Percentiles rank a stretch among this genome's conserved stretches.
Evolutionary conservation across 257 asterid species (phyloP).

Genomic region (Verbena officinalis): DNA sequence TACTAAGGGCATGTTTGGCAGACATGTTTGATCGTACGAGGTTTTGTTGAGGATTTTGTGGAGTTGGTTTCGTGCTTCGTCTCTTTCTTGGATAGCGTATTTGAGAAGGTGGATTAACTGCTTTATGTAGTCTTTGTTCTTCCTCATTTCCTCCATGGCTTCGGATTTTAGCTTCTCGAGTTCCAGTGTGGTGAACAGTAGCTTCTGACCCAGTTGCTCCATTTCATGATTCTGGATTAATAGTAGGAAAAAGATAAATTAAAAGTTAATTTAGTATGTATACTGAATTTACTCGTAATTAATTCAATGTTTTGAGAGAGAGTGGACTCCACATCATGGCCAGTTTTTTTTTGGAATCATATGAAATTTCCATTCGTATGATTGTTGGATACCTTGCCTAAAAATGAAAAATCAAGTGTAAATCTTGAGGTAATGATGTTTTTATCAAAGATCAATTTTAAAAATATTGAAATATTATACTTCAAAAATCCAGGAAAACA

Average conservation of each 20-base stretch:
- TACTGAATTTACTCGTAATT: too few relatives aligned
- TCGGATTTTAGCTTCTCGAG: constrained; percentile 49
- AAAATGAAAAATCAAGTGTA: not conserved
- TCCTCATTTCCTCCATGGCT: constrained; percentile 44
- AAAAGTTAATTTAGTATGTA: too few relatives aligned
- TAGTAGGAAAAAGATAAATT: not conserved
- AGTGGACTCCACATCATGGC: not conserved
- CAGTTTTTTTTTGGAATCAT: constrained; percentile 5
- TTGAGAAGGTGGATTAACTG: constrained; percentile 46
- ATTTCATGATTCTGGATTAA: constrained; percentile 39
- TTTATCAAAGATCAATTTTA: too few relatives aligned
- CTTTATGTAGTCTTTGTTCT: constrained; percentile 43
- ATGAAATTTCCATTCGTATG: not conserved
- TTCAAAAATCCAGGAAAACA: not conserved
- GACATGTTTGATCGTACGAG: not conserved
- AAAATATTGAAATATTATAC: not conserved
- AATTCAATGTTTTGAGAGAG: not conserved
- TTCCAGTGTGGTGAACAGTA: constrained; percentile 48
- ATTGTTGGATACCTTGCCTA: constrained; percentile 18
- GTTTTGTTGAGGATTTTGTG: constrained; percentile 48
- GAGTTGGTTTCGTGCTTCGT: constrained; percentile 53
- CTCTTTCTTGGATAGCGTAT: constrained; percentile 50
- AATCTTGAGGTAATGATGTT: constrained; percentile 3
- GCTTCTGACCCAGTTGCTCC: constrained; percentile 51
- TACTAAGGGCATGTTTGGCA: constrained; percentile 22